Percentiles rank a stretch among this genome's conserved stretches.
phyloP scores from a whole-genome alignment of 2,329 filamentous ascomycete genomes.

The Fusarium phyllophilum region DNA sequence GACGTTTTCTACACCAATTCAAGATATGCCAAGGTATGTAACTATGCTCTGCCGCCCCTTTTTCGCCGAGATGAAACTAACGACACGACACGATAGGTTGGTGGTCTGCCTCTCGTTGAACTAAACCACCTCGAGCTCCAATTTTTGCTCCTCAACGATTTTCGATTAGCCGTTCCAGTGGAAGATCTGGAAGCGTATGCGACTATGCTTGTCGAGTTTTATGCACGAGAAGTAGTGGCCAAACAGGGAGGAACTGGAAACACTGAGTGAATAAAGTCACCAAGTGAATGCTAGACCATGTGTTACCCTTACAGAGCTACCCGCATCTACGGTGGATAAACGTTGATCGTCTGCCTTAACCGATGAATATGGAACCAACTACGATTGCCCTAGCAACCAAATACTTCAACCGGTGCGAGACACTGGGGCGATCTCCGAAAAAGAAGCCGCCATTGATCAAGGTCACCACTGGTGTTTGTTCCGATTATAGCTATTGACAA shows the following conservation, averaged over 20 bases:
- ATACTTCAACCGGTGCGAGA: conserved; percentile 13
- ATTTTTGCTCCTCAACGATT: conserved; percentile 95
- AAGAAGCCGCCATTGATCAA: background rate
- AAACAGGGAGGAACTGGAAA: conserved; percentile 33
- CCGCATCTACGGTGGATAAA: background rate
- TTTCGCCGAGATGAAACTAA: conserved; percentile 16
- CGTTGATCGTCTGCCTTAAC: background rate
- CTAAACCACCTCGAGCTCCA: conserved; percentile 96
- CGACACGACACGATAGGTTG: conserved; percentile 72
- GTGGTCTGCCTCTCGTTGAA: conserved; percentile 89
- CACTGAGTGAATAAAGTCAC: conserved; percentile 32
- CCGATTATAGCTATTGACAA: background rate
- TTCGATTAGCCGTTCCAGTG: conserved; percentile 89
- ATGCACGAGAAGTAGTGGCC: conserved; percentile 84
- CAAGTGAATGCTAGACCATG: background rate
- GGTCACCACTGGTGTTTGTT: background rate
- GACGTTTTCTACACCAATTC: conserved; percentile 99
- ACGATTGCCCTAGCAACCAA: background rate
- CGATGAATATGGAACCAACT: background rate
- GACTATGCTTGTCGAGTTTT: conserved; percentile 98
- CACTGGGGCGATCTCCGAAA: background rate
- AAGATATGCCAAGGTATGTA: conserved; percentile 92
- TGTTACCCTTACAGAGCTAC: conserved; percentile 1
- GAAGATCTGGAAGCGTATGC: conserved; percentile 97
- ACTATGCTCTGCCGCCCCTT: background rate